Conservation (phyloP, 129 eudicot species). For the Helianthus annuus region DNA sequence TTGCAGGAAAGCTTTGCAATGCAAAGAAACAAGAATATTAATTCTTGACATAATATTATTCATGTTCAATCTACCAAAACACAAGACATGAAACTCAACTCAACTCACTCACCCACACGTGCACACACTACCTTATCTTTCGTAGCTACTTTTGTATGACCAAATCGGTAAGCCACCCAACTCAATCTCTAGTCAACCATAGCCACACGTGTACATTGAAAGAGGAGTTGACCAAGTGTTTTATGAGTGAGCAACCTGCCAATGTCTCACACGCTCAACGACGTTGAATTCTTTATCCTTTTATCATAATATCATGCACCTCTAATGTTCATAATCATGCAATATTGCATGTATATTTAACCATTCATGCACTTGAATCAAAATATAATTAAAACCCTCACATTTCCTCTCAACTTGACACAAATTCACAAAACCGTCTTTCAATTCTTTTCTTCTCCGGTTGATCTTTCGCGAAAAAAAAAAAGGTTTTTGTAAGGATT, state of each 20-base stretch:
- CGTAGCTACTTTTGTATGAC: constrained; percentile 38
- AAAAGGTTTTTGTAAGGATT: background rate
- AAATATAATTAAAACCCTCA: constrained; percentile 15
- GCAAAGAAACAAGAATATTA: constrained; percentile 37
- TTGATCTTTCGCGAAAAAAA: background rate
- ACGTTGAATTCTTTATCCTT: constrained; percentile 95
- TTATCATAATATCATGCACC: constrained; percentile 61
- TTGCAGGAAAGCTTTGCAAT: constrained; percentile 67
- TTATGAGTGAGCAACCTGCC: constrained; percentile 94
- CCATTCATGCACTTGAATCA: constrained; percentile 33
- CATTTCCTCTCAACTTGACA: constrained; percentile 2
- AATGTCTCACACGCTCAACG: constrained; percentile 81
- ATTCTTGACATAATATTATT: constrained; percentile 17
- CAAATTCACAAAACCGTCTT: constrained; percentile 13
- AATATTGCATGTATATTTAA: constrained; percentile 24
- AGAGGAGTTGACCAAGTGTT: constrained; percentile 77
- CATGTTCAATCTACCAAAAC: constrained; percentile 28
- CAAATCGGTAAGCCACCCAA: constrained; percentile 44
- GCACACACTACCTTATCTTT: constrained; percentile 15
- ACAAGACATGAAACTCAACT: constrained; percentile 11
- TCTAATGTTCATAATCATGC: constrained; percentile 48
- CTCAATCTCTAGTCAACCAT: constrained; percentile 29
- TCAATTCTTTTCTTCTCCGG: constrained; percentile 4
- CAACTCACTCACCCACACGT: constrained; percentile 21
- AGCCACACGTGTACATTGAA: constrained; percentile 34